Base-by-base conservation (phyloP, 2,329 filamentous ascomycete genomes). In the Myriosclerotinia curreyana region DNA sequence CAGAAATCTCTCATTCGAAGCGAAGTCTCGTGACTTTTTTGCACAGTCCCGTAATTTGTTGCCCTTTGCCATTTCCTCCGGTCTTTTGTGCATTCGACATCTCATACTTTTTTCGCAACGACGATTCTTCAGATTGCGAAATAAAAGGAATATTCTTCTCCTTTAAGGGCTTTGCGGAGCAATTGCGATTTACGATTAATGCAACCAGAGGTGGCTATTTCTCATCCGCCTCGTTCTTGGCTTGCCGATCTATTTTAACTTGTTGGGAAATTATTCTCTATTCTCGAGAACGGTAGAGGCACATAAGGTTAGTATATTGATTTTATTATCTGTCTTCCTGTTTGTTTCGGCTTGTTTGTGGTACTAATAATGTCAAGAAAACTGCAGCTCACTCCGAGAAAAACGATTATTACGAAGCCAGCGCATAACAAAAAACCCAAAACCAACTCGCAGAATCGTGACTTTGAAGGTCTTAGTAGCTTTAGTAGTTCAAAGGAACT, bases 1-100 rank as follows among this genome's bases (percentile, higher is more conserved):
- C n/a, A n/a, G n/a, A n/a, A n/a, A n/a, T n/a, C n/a, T n/a, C n/a
- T n/a, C n/a, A n/a, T n/a, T n/a, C n/a, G 25, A 56, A 56, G 42
- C 55, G 28, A 58, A 17, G 8, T 48, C 42, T 4, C 55, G 55
- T 58, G 55, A 58, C 25, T 44, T 55, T 25, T 31, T 31, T 6
- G 28, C 28, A 31, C 5, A 6, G 28, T 31, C 28, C 28, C 28
- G 28, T 31, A 31, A 31, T 5, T 31, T 31, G 28, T 31, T 31
- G 28, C 5, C 8, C 14, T 34, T 56, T 44, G 7, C 14, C 20
- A 25, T 31, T 46, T 56, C 38, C 3, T 31, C 28, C 17, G n/a
- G 1, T 17, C 20, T 12, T 20, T 22, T 12, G 14, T n/a, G 20
- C 14, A 46, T 22, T 28, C 40, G 36, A 14, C 8, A 7, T 34